Base-by-base conservation (phyloP, 495 filamentous ascomycete species). In the Hypoxylon lienhwacheense region DNA sequence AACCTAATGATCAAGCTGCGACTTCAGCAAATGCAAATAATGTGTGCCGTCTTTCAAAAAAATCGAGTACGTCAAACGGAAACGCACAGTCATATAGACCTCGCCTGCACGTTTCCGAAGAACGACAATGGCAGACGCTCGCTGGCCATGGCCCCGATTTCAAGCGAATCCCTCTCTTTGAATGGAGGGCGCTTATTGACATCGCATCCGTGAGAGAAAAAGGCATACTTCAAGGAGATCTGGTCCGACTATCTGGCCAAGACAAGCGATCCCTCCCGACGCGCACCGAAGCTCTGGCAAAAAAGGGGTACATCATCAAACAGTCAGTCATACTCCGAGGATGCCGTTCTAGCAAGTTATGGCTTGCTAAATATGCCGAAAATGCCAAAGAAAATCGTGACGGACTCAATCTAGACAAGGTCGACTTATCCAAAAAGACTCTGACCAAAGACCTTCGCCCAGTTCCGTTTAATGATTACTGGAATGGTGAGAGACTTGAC, bases 221-320 rank as follows among this genome's bases (percentile, higher is more conserved):
- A 15, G 91, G 91, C 10, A 87, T 96, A 29, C 70, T 85, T 1
- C 92, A 97, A 69, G 82, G 85, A 5, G 84, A 91, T 14, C 73
- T 96, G n/a, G 81, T 85, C 15, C 78, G 73, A 22, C 65, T 87
- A 6, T 90, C 88, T 53, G 85, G 86, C 14, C 91, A 96, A 70
- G 90, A 96, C 67, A 95, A 95, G 65, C 80, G 90, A 33, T 96
- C 91, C 1, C 81, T 96, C 4, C 90, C 91, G 8, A 82, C 82
- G 40, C 78, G 92, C 31, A 96, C 91, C 1, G 86, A 90, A 55
- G 71, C 77, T 1, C 77, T 97, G 14, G 80, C 81, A 15, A 74
- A 77, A 47, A 88, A 86, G 62, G 92, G 91, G 6, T 95, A 96
- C 66, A 90, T 97, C 36, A 84, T 85, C 28, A 97, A 97, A 69